phyloP scores from a whole-genome alignment of 2,329 filamentous ascomycete species.

The Aspergillus hiratsukae region DNA sequence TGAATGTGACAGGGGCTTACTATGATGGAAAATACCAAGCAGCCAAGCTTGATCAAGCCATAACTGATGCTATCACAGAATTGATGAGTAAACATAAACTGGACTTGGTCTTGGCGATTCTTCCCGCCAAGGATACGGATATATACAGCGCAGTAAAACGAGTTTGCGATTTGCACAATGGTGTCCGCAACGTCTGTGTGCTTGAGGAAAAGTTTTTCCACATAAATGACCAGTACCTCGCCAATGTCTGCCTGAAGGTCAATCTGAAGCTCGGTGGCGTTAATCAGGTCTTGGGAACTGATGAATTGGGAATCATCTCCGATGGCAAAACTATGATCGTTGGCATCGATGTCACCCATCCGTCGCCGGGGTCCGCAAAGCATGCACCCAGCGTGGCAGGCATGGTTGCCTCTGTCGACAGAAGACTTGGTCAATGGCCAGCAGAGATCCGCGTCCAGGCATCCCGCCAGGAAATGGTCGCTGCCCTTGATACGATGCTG shows the following conservation, averaged over 20 bases:
- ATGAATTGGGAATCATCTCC: conserved; percentile 56
- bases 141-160: conserved; percentile 65
- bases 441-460: conserved; percentile 65
- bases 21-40: conserved; percentile 14
- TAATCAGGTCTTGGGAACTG: conserved; percentile 59
- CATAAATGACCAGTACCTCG: conserved; percentile 51
- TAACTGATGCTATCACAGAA: conserved; percentile 6
- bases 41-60: not conserved
- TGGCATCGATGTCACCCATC: conserved; percentile 86
- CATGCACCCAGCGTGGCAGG: conserved; percentile 71
- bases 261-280: conserved; percentile 74
- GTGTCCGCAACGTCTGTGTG: conserved; percentile 66
- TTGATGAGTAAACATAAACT: conserved; percentile 19
- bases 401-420: conserved; percentile 72
- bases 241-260: conserved; percentile 71
- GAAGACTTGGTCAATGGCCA: conserved; percentile 70
- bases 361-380: conserved; percentile 60
- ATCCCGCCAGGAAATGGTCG: conserved; percentile 66
- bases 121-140: conserved; percentile 48
- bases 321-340: conserved; percentile 77
- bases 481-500: conserved; percentile 59
- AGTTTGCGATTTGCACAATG: conserved; percentile 61
- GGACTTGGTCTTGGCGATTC: conserved; percentile 55
- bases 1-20: conserved; percentile 12
- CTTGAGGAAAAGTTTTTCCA: conserved; percentile 48